These are phyloP conservation scores for Scheffersomyces ergatensis DNA, from an alignment of 805 yeast genomes.

Conservation along the genomic window DNA sequence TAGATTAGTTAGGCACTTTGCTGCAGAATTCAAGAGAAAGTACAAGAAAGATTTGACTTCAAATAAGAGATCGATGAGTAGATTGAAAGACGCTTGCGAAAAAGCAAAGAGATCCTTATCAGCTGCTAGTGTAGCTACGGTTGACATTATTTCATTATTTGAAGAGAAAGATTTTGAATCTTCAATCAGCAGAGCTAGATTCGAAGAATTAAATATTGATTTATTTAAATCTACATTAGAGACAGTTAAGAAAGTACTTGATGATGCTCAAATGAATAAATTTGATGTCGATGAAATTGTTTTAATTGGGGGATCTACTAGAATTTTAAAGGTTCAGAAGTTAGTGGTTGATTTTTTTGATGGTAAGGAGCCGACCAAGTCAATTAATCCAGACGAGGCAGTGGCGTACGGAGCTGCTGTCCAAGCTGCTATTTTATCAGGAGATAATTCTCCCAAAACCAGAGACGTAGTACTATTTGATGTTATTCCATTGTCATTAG, in stretches of 20 bases:
- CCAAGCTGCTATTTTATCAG: slow-evolving; percentile 74
- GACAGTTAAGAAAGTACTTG: slow-evolving; percentile 92
- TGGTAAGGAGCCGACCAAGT: slow-evolving; percentile 95
- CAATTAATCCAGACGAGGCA: slow-evolving; percentile 98
- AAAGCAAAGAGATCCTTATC: slow-evolving; percentile 98
- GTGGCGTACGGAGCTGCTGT: slow-evolving; percentile 99
- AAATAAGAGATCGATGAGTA: slow-evolving; percentile 97
- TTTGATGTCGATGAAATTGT: slow-evolving; percentile 88
- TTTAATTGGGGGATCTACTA: slow-evolving; percentile 96
- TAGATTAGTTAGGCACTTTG: slow-evolving; percentile 92
- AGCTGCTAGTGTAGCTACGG: slow-evolving; percentile 89
- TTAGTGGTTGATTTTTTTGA: slow-evolving; percentile 94
- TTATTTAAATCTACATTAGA: slow-evolving; percentile 90
- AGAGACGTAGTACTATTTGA: slow-evolving; percentile 68
- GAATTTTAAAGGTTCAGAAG: slow-evolving; percentile 96
- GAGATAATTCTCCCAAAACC: slow-evolving; percentile 56
- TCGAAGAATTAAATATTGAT: slow-evolving; percentile 93
- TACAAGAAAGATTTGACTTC: slow-evolving; percentile 88
- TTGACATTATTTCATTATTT: slow-evolving; percentile 89
- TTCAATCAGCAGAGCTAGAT: slow-evolving; percentile 94
- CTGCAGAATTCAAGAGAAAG: slow-evolving; percentile 96
- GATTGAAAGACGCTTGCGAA: slow-evolving; percentile 98
- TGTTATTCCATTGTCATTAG: slow-evolving; percentile 90
- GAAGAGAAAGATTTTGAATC: slow-evolving; percentile 97
- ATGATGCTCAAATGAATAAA: slow-evolving; percentile 88